Conservation (phyloP, 2,329 filamentous ascomycete species). For the Pyricularia grisea region DNA sequence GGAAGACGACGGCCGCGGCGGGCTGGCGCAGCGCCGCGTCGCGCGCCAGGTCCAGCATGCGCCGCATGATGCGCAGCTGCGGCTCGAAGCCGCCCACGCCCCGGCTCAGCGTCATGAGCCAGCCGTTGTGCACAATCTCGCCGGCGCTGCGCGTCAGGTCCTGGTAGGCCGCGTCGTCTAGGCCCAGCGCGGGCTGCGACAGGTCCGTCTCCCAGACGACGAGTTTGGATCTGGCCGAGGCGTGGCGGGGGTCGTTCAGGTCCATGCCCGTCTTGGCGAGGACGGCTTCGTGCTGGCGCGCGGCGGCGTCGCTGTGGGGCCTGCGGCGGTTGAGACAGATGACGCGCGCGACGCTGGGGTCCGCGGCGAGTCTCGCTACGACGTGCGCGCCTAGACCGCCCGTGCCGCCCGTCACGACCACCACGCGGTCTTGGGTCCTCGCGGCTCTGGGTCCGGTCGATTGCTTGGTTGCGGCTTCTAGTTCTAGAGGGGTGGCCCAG, state of each 20-base stretch:
- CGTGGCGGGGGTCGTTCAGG: neutral
- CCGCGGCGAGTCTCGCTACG: slow-evolving; percentile 17
- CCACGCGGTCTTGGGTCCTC: slow-evolving; percentile 5
- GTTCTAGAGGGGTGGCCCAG: neutral
- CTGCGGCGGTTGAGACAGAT: slow-evolving; percentile 36
- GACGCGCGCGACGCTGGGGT: slow-evolving; percentile 17
- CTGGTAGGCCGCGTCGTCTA: slow-evolving; percentile 20
- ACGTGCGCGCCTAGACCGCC: slow-evolving; percentile 29
- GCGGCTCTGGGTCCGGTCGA: neutral
- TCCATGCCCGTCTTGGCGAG: slow-evolving; percentile 6
- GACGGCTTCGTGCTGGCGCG: slow-evolving; percentile 24
- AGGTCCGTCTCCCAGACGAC: slow-evolving; percentile 23
- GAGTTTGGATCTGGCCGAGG: slow-evolving; percentile 22
- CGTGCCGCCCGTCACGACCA: slow-evolving; percentile 28
- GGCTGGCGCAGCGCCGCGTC: slow-evolving; percentile 15
- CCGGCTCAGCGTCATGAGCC: slow-evolving; percentile 36
- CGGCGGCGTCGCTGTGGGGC: slow-evolving; percentile 12
- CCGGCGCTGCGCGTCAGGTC: slow-evolving; percentile 29
- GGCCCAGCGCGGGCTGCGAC: slow-evolving; percentile 8
- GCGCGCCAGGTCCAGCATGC: slow-evolving; percentile 34
- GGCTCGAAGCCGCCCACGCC: slow-evolving; percentile 26
- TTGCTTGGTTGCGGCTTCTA: neutral
- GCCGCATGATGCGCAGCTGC: slow-evolving; percentile 34
- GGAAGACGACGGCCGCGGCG: slow-evolving; percentile 21
- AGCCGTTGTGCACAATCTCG: slow-evolving; percentile 41